Percentiles rank a stretch among this genome's conserved stretches.
Evolutionary conservation across 1,284 basidiomycete species (phyloP).

Genomic region (Waitea zeae): DNA sequence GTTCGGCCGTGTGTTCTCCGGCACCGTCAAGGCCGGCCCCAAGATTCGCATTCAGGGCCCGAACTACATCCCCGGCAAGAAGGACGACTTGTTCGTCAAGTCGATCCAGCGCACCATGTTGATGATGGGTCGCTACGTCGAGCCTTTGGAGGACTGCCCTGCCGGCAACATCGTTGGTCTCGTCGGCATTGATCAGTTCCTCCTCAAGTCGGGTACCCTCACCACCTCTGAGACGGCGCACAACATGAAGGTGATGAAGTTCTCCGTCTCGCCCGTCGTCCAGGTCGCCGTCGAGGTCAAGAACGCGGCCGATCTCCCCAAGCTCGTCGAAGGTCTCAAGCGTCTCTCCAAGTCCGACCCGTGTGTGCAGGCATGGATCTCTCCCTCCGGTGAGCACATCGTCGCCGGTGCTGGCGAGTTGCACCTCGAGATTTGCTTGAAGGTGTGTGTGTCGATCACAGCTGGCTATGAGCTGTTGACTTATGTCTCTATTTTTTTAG

Average conservation of each 20-base stretch:
- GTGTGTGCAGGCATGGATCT: conserved; percentile 94
- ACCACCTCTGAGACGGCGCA: conserved; percentile 97
- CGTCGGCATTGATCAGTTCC: conserved; percentile 99
- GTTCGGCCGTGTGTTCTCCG: conserved; percentile 99
- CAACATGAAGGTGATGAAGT: conserved; percentile 99
- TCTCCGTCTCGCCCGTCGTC: conserved; percentile 99
- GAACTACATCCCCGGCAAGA: conserved; percentile 98
- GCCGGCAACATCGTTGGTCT: conserved; percentile 98
- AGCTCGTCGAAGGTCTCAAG: conserved; percentile 99
- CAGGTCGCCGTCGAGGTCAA: conserved; percentile 99
- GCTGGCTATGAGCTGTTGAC: conserved; percentile 2
- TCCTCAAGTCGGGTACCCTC: conserved; percentile 98
- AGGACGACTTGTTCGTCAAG: conserved; percentile 97
- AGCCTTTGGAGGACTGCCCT: conserved; percentile 98
- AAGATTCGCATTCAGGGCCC: conserved; percentile 99
- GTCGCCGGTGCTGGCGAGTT: conserved; percentile 99
- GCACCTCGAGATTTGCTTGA: conserved; percentile 98
- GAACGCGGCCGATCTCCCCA: conserved; percentile 97
- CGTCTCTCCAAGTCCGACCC: conserved; percentile 99
- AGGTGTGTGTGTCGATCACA: conserved; percentile 31
- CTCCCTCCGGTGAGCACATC: conserved; percentile 93
- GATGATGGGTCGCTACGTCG: conserved; percentile 99
- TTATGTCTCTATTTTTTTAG: conserved; percentile 22
- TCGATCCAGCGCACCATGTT: conserved; percentile 97
- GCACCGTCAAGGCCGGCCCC: conserved; percentile 91